These are phyloP conservation scores for Glaciozyma antarctica DNA, from an alignment of 768 basidiomycete species.

Conservation along the genomic window DNA sequence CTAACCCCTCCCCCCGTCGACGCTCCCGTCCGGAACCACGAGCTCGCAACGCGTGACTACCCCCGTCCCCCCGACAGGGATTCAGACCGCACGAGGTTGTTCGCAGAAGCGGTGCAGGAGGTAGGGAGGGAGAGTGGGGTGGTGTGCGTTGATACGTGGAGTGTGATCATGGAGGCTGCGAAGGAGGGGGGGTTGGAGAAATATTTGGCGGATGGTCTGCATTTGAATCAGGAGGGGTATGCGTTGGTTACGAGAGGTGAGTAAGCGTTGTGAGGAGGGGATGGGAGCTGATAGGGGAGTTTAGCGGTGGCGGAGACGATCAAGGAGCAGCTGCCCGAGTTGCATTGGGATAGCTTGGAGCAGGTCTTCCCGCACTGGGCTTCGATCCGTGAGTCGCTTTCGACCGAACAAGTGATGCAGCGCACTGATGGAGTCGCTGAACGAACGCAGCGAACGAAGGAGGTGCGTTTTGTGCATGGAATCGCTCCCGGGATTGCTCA, in stretches of 20 bases:
- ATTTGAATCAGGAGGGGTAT: constrained; percentile 23
- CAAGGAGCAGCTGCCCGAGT: constrained; percentile 12
- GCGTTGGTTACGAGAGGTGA: constrained; percentile 19
- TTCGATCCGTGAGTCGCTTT: neutral
- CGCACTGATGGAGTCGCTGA: too few species aligned
- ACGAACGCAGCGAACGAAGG: neutral
- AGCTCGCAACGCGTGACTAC: constrained; percentile 17
- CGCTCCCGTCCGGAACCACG: constrained; percentile 10
- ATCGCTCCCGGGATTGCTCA: neutral
- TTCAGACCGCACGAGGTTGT: constrained; percentile 16
- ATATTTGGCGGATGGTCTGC: constrained; percentile 26
- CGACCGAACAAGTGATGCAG: too few species aligned
- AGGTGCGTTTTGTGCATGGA: neutral
- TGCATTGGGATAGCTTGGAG: constrained; percentile 27
- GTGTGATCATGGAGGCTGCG: constrained; percentile 3
- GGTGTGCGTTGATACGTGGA: constrained; percentile 19
- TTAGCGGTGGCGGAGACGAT: constrained; percentile 10
- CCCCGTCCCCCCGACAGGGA: constrained; percentile 22
- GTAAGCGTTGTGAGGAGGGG: neutral
- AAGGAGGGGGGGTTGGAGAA: constrained; percentile 11
- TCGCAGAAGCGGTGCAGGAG: constrained; percentile 22
- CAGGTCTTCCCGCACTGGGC: constrained; percentile 30
- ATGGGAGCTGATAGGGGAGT: too few species aligned
- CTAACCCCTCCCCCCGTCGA: constrained; percentile 31
- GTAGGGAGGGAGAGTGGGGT: neutral